Percentiles rank a stretch among this genome's conserved stretches.
Conservation (phyloP, 2,329 filamentous ascomycete species). For the Dothistroma pini region DNA sequence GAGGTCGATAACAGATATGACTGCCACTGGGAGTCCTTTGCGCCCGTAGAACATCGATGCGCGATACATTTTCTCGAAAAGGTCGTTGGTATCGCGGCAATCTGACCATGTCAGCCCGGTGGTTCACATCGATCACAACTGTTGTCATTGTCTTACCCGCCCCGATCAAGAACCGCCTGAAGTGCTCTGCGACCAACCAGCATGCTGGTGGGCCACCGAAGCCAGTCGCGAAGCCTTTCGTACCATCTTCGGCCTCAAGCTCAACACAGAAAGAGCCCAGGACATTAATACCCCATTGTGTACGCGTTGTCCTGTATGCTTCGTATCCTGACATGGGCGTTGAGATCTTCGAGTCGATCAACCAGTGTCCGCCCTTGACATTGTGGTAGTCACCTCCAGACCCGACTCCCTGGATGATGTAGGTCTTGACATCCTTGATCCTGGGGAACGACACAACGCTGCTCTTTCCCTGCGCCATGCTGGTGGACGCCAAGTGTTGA, state of each 20-base stretch:
- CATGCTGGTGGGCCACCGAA: slow-evolving; percentile 92
- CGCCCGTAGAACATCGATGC: slow-evolving; percentile 95
- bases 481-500: slow-evolving; percentile 6
- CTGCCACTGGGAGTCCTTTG: slow-evolving; percentile 83
- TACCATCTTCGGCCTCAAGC: slow-evolving; percentile 83
- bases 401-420: slow-evolving; percentile 62
- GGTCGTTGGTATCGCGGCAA: slow-evolving; percentile 81
- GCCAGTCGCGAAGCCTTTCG: slow-evolving; percentile 89
- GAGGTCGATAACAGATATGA: slow-evolving; percentile 92
- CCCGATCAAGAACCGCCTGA: slow-evolving; percentile 85
- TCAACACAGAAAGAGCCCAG: slow-evolving; percentile 89
- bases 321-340: slow-evolving; percentile 91
- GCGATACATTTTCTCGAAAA: slow-evolving; percentile 97
- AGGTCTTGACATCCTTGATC: slow-evolving; percentile 72
- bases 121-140: not conserved
- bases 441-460: slow-evolving; percentile 61
- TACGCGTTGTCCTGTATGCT: slow-evolving; percentile 79
- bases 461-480: slow-evolving; percentile 28
- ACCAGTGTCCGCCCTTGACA: slow-evolving; percentile 70
- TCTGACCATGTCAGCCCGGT: slow-evolving; percentile 50
- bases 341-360: slow-evolving; percentile 87
- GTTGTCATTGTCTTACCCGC: slow-evolving; percentile 48
- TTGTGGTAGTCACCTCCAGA: slow-evolving; percentile 86
- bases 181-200: slow-evolving; percentile 91
- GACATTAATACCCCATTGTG: slow-evolving; percentile 94